Evolutionary conservation across 129 eudicot species (phyloP), one percentile per base, ranked within the genome.

Genomic region (Oenanthe sinensis): DNA sequence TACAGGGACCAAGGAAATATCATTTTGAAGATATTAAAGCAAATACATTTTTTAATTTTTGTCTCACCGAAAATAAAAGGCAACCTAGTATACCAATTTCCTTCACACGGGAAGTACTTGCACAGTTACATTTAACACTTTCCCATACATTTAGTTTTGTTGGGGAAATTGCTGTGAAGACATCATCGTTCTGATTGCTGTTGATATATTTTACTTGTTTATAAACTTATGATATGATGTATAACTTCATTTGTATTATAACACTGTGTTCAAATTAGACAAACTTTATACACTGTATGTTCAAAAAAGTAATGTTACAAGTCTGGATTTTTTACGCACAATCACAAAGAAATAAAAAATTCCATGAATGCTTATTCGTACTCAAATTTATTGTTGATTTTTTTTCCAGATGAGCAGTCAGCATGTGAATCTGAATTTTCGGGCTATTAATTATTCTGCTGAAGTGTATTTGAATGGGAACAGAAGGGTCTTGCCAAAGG

Each of bases 391-490:
- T 72, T 44, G 0, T 45, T 4, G 2, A 4, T 1, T 24, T 74
- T 55, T 58, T 43, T 81, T 83, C 40, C 92, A 92, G 99, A 83
- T 86, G 76, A 82, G 72, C 71, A 85, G 84, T 84, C 94, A 88
- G 83, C 85, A 95, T 43, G 92, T 84, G 81, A 97, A 95, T 71
- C 84, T 95, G 42, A 95, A 91, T 79, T 95, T 95, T 40, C 94
- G 96, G 69, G 99, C 88, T 76, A 95, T 95, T 26, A 95, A 95
- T 81, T 95, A 95, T 82, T 95, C 96, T 70, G 99, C 97, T 24
- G 99, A 95, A 52, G 90, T 95, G 4, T 95, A 90, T 79, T 63
- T 95, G 76, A 95, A 95, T 86, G 99, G 99, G 71, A 94, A 90
- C 85, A 88, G 87, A 86, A 85, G 58, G 70, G 81, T 81, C 33